phyloP scores from a whole-genome alignment of 306 rosid genomes.

The Begonia loranthoides region DNA sequence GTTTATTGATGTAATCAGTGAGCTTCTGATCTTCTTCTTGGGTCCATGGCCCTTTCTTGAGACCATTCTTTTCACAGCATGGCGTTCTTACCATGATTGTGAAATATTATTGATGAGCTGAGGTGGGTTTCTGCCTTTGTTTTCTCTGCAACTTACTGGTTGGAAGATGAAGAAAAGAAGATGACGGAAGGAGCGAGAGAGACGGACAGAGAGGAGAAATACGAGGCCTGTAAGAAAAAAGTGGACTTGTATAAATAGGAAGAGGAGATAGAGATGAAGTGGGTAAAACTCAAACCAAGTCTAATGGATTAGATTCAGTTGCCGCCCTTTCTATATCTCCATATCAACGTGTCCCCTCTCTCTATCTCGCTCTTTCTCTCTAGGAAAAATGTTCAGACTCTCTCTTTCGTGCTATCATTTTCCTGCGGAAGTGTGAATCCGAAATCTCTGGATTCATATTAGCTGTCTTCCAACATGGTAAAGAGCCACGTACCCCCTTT shows the following conservation, averaged over 20 bases:
- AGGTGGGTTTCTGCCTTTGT: background rate
- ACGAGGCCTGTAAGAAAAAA: constrained; percentile 31
- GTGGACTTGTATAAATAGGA: constrained; percentile 41
- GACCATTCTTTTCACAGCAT: constrained; percentile 81
- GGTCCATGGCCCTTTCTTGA: constrained; percentile 96
- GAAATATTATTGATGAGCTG: background rate
- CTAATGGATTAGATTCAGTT: constrained; percentile 37
- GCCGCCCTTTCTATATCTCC: constrained; percentile 48
- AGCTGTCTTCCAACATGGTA: constrained; percentile 33
- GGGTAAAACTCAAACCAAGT: constrained; percentile 12
- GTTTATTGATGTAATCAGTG: constrained; percentile 53
- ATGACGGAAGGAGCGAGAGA: constrained; percentile 2
- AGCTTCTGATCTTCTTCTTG: constrained; percentile 84
- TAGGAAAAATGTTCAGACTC: background rate
- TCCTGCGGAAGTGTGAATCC: constrained; percentile 31
- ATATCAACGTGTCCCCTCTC: constrained; percentile 50
- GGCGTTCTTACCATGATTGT: constrained; percentile 79
- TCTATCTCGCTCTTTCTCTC: background rate
- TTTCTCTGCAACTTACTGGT: background rate
- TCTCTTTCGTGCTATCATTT: constrained; percentile 21
- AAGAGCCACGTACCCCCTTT: constrained; percentile 38
- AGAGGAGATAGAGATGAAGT: constrained; percentile 1
- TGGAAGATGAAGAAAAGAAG: background rate
- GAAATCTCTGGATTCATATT: constrained; percentile 30
- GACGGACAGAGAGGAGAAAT: constrained; percentile 3